Evolutionary conservation across 768 basidiomycete genomes (phyloP).

Genomic region (Mycena capillaripes): DNA sequence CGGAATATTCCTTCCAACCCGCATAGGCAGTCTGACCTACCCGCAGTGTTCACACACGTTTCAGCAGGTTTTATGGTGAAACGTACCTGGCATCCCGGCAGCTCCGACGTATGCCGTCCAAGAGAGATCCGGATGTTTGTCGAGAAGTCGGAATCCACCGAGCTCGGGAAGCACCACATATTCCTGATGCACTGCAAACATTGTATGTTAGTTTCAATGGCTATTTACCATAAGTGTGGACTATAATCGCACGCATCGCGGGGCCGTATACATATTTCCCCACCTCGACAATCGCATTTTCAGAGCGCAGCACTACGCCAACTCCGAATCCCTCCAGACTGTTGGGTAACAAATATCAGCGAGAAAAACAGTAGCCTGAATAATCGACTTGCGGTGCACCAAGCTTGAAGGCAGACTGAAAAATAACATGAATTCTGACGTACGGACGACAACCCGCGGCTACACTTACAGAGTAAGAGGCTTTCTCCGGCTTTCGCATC

Average conservation of each 20-base stretch:
- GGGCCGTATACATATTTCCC: constrained; percentile 59
- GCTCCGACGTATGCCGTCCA: constrained; percentile 7
- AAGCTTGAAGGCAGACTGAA: constrained; percentile 44
- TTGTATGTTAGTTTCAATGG: too few relatives aligned
- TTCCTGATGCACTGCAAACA: constrained; percentile 2
- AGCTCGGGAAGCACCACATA: neutral
- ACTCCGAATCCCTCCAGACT: too few relatives aligned
- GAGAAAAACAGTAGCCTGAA: constrained; percentile 45
- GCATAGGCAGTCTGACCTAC: too few relatives aligned
- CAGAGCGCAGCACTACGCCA: constrained; percentile 60
- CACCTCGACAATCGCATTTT: constrained; percentile 45
- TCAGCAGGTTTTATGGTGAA: neutral
- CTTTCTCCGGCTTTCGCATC: constrained; percentile 51
- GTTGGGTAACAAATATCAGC: too few relatives aligned
- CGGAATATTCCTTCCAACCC: too few relatives aligned
- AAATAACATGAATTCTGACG: constrained; percentile 7
- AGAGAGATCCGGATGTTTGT: neutral
- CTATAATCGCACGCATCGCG: constrained; percentile 12
- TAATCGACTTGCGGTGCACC: constrained; percentile 51
- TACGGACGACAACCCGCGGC: too few relatives aligned
- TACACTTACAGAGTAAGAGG: constrained; percentile 43
- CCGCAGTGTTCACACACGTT: neutral
- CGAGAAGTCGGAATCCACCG: neutral
- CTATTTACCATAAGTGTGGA: neutral
- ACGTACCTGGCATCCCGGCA: constrained; percentile 38